These are phyloP conservation scores for Cytospora piceae DNA, from an alignment of 2,329 filamentous ascomycete species.

Conservation along the genomic window DNA sequence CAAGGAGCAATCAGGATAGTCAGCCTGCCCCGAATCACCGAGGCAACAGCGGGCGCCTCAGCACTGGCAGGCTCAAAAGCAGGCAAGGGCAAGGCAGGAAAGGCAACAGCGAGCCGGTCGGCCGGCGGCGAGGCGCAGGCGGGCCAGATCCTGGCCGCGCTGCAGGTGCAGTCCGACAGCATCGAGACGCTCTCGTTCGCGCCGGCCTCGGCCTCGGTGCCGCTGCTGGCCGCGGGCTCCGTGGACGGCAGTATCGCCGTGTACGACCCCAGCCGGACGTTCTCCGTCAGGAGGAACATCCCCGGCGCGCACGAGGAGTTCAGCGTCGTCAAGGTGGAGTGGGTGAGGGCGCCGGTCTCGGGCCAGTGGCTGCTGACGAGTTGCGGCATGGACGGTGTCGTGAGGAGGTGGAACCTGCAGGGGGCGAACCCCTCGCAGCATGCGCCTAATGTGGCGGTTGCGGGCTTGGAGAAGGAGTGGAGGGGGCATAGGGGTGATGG, in stretches of 20 bases:
- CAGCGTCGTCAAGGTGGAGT: constrained; percentile 91
- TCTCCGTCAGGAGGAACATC: constrained; percentile 83
- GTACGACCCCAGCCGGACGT: constrained; percentile 84
- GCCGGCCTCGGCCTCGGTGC: constrained; percentile 48
- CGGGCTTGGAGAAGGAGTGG: constrained; percentile 84
- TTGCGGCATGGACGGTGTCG: constrained; percentile 89
- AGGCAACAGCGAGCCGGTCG: constrained; percentile 34
- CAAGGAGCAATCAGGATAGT: constrained; percentile 85
- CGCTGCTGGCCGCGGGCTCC: constrained; percentile 64
- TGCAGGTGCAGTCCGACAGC: constrained; percentile 75
- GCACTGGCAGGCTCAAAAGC: constrained; percentile 30
- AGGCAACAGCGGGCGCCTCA: constrained; percentile 25
- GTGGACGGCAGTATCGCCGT: constrained; percentile 80
- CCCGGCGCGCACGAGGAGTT: constrained; percentile 83
- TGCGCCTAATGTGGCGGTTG: constrained; percentile 51
- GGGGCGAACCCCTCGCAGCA: constrained; percentile 43
- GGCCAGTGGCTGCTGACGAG: constrained; percentile 76
- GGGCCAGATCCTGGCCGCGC: constrained; percentile 74
- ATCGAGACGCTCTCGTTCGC: constrained; percentile 78
- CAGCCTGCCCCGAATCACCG: constrained; percentile 70
- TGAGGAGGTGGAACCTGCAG: constrained; percentile 84
- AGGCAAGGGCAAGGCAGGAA: constrained; percentile 33
- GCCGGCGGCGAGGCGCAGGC: constrained; percentile 41
- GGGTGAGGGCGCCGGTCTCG: constrained; percentile 58
- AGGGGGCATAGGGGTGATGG: constrained; percentile 84